phyloP scores from a whole-genome alignment of 495 filamentous ascomycete genomes.

The Hypomontagnella submonticulosa region DNA sequence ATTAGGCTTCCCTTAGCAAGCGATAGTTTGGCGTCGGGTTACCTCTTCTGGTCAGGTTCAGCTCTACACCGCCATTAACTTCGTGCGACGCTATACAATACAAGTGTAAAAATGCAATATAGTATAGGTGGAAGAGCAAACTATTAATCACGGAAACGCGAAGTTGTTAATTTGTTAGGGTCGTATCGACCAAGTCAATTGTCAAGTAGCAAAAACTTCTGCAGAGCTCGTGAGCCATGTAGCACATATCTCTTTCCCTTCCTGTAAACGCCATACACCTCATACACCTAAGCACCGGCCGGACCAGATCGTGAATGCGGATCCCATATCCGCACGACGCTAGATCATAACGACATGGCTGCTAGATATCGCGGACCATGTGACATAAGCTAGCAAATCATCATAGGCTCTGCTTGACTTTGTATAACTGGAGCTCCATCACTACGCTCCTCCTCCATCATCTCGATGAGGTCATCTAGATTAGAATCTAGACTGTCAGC shows the following conservation, averaged over 20 bases:
- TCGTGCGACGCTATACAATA: constrained; percentile 8
- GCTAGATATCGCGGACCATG: not conserved
- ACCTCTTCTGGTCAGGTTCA: constrained; percentile 34
- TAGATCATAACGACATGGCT: not conserved
- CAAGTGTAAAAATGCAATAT: constrained; percentile 2
- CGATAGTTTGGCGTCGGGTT: constrained; percentile 27
- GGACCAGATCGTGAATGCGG: constrained; percentile 5
- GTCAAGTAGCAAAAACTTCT: constrained; percentile 6
- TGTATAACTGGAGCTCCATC: constrained; percentile 31
- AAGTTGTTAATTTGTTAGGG: not conserved
- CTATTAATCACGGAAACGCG: constrained; percentile 1
- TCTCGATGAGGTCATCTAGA: constrained; percentile 60
- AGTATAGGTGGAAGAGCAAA: not conserved
- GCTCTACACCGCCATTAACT: constrained; percentile 21
- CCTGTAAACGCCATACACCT: constrained; percentile 29
- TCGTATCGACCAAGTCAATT: constrained; percentile 7
- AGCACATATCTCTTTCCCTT: constrained; percentile 29
- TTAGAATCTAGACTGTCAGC: constrained; percentile 59
- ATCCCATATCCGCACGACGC: constrained; percentile 9
- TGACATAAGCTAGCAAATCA: constrained; percentile 31
- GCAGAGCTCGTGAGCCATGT: constrained; percentile 23
- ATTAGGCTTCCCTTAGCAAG: constrained; percentile 9
- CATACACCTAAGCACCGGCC: constrained; percentile 21
- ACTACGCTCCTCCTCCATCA: constrained; percentile 62
- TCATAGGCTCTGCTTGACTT: constrained; percentile 43